Evolutionary conservation across 179 eudicot species (phyloP).

Genomic region (Heliamphora pulchella): DNA sequence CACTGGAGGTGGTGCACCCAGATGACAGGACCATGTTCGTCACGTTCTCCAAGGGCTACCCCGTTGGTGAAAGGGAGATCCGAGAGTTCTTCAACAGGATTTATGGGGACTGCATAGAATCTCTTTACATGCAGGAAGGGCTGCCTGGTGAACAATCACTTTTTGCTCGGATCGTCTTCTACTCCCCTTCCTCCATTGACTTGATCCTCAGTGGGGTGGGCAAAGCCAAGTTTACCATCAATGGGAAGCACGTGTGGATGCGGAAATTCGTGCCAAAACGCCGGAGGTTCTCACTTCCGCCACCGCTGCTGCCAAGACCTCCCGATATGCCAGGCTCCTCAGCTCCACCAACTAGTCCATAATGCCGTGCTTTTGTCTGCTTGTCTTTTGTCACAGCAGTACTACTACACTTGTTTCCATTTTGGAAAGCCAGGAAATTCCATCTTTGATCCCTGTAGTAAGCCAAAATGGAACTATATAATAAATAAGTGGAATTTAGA

Average conservation of each 20-base stretch:
- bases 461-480: constrained; percentile 7
- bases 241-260: constrained; percentile 44
- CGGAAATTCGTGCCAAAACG: constrained; percentile 29
- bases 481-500: not conserved
- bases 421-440: not conserved
- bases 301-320: not conserved
- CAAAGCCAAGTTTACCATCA: constrained; percentile 31
- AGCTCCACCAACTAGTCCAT: no score
- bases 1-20: not conserved
- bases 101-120: constrained; percentile 39
- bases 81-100: constrained; percentile 22
- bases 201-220: constrained; percentile 22
- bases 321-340: not conserved
- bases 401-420: not conserved
- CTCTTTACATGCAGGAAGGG: constrained; percentile 36
- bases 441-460: no score
- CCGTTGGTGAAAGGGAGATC: constrained; percentile 33
- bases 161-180: constrained; percentile 37
- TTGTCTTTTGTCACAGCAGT: not conserved
- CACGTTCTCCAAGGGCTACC: constrained; percentile 44
- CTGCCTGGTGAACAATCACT: constrained; percentile 26
- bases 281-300: not conserved
- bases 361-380: no score
- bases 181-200: constrained; percentile 10
- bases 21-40: constrained; percentile 43